These are phyloP conservation scores for Tetrapisispora pingtungensis DNA, from an alignment of 805 yeast species.

Conservation along the genomic window DNA sequence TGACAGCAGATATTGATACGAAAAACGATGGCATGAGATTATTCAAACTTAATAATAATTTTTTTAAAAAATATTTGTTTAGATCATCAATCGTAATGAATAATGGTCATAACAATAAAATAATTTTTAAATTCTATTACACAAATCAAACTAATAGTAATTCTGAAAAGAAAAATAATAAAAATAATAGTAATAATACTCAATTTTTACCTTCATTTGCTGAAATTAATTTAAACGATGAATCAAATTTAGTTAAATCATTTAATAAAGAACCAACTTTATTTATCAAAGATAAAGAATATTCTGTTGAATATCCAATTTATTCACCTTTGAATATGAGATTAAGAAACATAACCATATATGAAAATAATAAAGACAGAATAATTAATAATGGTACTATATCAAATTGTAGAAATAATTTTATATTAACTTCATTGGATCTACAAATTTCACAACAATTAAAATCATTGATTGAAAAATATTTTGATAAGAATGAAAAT, in stretches of 20 bases:
- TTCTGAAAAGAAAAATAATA: no score
- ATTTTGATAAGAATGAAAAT: constrained; percentile 1
- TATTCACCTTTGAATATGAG: constrained; percentile 26
- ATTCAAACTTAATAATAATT: constrained; percentile 13
- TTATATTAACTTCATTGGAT: constrained; percentile 25
- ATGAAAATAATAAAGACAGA: constrained; percentile 2
- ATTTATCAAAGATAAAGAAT: neutral
- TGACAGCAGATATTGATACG: neutral
- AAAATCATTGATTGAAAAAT: constrained; percentile 11
- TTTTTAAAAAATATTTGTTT: constrained; percentile 16
- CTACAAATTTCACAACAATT: constrained; percentile 25
- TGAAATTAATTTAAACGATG: constrained; percentile 15
- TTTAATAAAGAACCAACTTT: neutral
- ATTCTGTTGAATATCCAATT: constrained; percentile 19
- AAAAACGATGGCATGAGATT: neutral
- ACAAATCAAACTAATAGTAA: no score
- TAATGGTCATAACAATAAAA: constrained; percentile 25
- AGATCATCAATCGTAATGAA: constrained; percentile 27
- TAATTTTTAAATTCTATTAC: constrained; percentile 7
- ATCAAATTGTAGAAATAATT: constrained; percentile 9
- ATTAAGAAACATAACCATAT: constrained; percentile 17
- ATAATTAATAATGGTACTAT: neutral
- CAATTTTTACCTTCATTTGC: constrained; percentile 18
- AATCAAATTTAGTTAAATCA: no score
- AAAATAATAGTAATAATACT: neutral